Evolutionary conservation across 2,329 filamentous ascomycete species (phyloP).

Genomic region (Aspergillus vadensis): DNA sequence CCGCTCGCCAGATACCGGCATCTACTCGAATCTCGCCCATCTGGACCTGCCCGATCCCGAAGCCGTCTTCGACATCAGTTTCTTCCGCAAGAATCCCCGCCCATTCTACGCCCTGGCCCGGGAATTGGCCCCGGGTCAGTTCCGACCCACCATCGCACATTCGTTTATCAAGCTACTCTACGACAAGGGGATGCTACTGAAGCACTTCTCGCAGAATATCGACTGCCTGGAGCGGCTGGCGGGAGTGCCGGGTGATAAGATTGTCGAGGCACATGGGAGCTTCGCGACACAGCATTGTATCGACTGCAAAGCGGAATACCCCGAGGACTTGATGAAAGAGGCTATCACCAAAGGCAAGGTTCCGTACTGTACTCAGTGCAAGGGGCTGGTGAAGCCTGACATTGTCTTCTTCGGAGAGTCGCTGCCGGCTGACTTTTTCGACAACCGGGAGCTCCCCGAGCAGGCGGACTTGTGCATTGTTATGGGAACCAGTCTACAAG

Average conservation of each 20-base stretch:
- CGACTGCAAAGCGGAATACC: conserved; percentile 74
- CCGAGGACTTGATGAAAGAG: conserved; percentile 71
- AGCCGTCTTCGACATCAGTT: conserved; percentile 90
- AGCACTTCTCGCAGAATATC: conserved; percentile 97
- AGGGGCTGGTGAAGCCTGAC: conserved; percentile 85
- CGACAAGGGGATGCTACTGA: conserved; percentile 74
- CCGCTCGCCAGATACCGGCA: conserved; percentile 84
- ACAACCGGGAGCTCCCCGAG: conserved; percentile 56
- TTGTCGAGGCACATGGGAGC: conserved; percentile 93
- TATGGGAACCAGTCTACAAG: conserved; percentile 83
- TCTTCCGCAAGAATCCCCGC: conserved; percentile 78
- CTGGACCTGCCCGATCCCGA: conserved; percentile 86
- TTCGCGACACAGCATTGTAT: conserved; percentile 92
- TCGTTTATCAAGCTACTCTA: conserved; percentile 83
- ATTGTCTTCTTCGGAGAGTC: conserved; percentile 92
- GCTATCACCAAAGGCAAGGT: conserved; percentile 69
- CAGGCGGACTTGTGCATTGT: conserved; percentile 78
- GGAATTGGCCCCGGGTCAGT: conserved; percentile 89
- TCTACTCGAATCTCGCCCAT: conserved; percentile 88
- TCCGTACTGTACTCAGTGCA: conserved; percentile 70
- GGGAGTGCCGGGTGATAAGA: conserved; percentile 76
- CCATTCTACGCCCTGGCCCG: conserved; percentile 92
- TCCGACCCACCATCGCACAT: conserved; percentile 85
- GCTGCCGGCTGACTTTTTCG: conserved; percentile 67
- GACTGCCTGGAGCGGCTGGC: conserved; percentile 89